These are phyloP conservation scores for Spinacia oleracea DNA, from an alignment of 179 eudicot species.

Conservation along the genomic window DNA sequence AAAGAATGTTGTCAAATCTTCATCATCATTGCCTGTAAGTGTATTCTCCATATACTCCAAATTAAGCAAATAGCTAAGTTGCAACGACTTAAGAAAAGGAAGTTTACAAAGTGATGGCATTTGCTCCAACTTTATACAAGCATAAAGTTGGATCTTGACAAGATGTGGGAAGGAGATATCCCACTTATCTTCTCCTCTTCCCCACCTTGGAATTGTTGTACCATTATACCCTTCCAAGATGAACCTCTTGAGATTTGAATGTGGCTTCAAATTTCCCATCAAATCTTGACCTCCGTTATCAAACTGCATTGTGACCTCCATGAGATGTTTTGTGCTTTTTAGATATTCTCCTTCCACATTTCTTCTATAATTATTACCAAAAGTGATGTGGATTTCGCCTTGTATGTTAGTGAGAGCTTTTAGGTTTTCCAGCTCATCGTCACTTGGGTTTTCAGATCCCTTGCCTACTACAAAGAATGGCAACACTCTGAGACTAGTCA, in stretches of 20 bases:
- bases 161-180: background rate
- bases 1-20: background rate
- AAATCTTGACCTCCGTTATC: background rate
- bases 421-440: constrained; percentile 1
- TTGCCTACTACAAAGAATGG: constrained; percentile 4
- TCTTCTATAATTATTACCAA: background rate
- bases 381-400: background rate
- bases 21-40: background rate
- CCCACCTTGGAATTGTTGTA: background rate
- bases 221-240: background rate
- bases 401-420: constrained; percentile 7
- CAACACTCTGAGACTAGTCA: background rate
- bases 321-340: constrained; percentile 9
- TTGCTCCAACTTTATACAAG: background rate
- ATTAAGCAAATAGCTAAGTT: accelerated
- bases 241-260: background rate
- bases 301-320: background rate
- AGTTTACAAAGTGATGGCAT: background rate
- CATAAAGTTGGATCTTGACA: background rate
- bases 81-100: background rate
- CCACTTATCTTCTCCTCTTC: background rate
- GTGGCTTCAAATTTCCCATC: background rate
- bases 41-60: constrained; percentile 10
- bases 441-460: background rate
- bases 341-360: constrained; percentile 1